Base-by-base conservation (phyloP, 2,329 filamentous ascomycete species). In the Aspergillus japonicus region DNA sequence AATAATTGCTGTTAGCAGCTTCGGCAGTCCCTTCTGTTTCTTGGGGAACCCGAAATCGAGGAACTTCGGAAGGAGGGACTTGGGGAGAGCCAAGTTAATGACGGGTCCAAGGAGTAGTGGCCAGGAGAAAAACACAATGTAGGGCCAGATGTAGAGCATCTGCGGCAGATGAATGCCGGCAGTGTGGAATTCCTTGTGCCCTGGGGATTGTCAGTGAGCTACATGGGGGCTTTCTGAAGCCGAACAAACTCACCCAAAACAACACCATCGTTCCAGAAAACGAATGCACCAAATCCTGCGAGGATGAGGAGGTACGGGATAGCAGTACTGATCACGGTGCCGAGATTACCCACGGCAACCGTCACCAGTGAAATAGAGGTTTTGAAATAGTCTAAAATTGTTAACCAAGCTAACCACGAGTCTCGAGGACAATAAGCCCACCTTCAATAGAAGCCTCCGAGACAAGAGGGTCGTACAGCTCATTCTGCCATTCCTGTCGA, bases 81-180 rank as follows among this genome's bases (percentile, higher is more conserved):
- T 70, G 5, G 71, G 70, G 14, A 76, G 61, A n/a, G 79, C 26
- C 21, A 73, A 60, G 31, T 77, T 69, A 16, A 83, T 68, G 5
- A 88, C 54, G 2, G 81, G 80, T 0, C 87, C 85, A 0, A 89
- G 64, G 4, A 94, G 77, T 0, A 97, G 80, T 0, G 95, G 94
- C 52, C 87, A 85, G 0, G 93, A 96, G 79, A 97, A 98, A 78
- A 98, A 96, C 39, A 86, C 79, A 59, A 96, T 88, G 63, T 96
- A 90, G 0, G 93, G 89, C 90, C 92, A 96, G 66, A 98, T 88
- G 71, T 99, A 99, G 19, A 98, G 87, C 85, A 99, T 90, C 76
- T 99, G 95, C 0, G 94, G 85, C 5, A 95, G 78, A 71, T 99
- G 94, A 12, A 98, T 79, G 1, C 92, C 95, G 0, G 93, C 92